Base-by-base conservation (phyloP, 805 yeast genomes). In the Cyberlindnera amylophila region DNA sequence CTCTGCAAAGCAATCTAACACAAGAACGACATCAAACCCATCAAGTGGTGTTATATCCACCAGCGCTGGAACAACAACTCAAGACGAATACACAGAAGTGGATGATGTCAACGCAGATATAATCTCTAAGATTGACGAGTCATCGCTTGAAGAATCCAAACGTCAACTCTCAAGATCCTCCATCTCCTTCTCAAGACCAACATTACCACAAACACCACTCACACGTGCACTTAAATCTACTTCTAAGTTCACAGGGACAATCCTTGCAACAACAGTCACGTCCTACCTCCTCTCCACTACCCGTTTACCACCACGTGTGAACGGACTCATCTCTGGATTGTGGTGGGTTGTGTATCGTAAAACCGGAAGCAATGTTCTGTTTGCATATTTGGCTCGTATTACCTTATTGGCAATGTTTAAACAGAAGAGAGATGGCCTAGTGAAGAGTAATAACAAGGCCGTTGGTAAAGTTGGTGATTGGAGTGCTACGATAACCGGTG, bases 301-400 rank as follows among this genome's bases (percentile, higher is more conserved):
- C 3, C 36, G 35, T 11, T 15, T 45, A 3, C 11, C 34, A 10
- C 47, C 43, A 17, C 40, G 49, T n/a, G 6, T 41, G n/a, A 45
- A 38, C 24, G 52, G 52, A 1, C 24, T 45, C 28, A 34, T 49
- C 17, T 43, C 52, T 10, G 52, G 48, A 3, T 34, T 49, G 10
- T 49, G 52, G 52, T 45, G 45, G 40, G 28, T 29, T 18, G 23
- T 34, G 6, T 41, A 45, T 18, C 40, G 41, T 16, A 33, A 39
- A n/a, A 28, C 45, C 6, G 42, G 39, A 1, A 27, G 27, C n/a
- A 12, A 35, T 4, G 24, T 32, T 7, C 9, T 45, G 6, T 35
- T 41, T 30, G 36, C 36, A 9, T 41, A 37, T 21, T 10, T 45
- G 12, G 47, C 46, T 1, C 39, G 52, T 15, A 38, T 45, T 13